Percentiles rank a stretch among this genome's conserved stretches.
Conservation (phyloP, 495 filamentous ascomycete genomes). For the Hypoxylon crocopeplum region DNA sequence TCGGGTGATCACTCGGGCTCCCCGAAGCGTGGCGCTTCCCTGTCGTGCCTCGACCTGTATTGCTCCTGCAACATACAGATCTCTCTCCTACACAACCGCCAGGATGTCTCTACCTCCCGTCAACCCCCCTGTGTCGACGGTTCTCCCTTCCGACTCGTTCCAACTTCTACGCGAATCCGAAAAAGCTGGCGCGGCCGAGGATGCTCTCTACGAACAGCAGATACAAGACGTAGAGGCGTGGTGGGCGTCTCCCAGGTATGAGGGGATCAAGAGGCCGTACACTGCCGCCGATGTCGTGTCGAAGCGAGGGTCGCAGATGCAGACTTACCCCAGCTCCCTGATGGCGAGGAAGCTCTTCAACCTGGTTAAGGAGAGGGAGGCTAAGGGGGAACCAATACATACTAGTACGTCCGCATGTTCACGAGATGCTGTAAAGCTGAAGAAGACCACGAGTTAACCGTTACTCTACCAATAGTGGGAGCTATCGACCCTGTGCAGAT, state of each 20-base stretch:
- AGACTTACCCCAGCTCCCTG: constrained; percentile 85
- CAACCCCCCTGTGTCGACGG: constrained; percentile 56
- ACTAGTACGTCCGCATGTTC: constrained; percentile 65
- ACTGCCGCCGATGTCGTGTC: constrained; percentile 88
- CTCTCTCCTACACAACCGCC: constrained; percentile 35
- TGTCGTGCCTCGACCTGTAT: constrained; percentile 15
- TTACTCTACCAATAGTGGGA: constrained; percentile 68
- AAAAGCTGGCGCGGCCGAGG: constrained; percentile 80
- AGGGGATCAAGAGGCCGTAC: constrained; percentile 91
- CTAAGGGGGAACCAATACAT: constrained; percentile 84
- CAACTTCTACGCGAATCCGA: constrained; percentile 76
- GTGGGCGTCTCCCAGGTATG: constrained; percentile 84
- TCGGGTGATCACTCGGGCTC: constrained; percentile 41
- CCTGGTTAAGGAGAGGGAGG: constrained; percentile 76
- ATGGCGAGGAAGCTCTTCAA: constrained; percentile 96
- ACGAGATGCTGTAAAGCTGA: background rate
- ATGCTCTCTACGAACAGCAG: constrained; percentile 79
- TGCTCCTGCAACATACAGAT: constrained; percentile 14
- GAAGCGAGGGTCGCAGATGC: constrained; percentile 86
- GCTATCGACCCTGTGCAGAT: constrained; percentile 98
- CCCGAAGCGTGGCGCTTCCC: constrained; percentile 39
- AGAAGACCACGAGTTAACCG: background rate
- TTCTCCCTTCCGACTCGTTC: constrained; percentile 72
- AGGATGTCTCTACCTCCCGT: constrained; percentile 46
- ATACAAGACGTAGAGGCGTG: constrained; percentile 82